Evolutionary conservation across 305 asterid genomes (phyloP), one percentile per base, ranked within the genome.

Genomic region (Fraxinus paxiana): DNA sequence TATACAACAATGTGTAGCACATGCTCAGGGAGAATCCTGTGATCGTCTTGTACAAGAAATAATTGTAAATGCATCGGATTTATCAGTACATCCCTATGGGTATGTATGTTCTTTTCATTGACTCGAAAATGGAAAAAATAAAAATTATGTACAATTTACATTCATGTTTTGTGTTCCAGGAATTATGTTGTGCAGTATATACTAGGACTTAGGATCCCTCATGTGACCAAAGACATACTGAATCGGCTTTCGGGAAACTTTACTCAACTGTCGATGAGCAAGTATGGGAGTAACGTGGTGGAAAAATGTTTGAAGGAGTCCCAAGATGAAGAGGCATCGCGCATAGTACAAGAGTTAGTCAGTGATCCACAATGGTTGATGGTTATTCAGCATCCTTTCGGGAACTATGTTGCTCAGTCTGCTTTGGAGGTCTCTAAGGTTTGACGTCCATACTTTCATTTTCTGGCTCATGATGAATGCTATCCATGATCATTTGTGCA

Each of bases 341-440:
- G 34, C 35, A 84, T 87, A 82, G 76, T 86, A 31, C 59, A 73
- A n/a, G 90, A 89, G 74, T 31, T 89, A 35, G 46, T 84, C 24
- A 77, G 82, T 2, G 82, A 80, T 30, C 88, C 85, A 35, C 85
- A 80, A n/a, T 89, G 88, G 10, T 88, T 86, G 13, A 87, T 38
- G 71, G 38, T 89, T 83, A 80, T 89, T 71, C 92, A 87, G 65
- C 83, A 89, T 77, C 89, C 89, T 13, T 89, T 61, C 20, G 92
- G 89, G n/a, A 89, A 87, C 81, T 89, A 87, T 76, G 90, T 87
- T 31, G 81, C 85, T 74, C 90, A 87, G 63, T 77, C 89, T 17
- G 92, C 92, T 61, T 88, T 89, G 22, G 78, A 84, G n/a, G 81
- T 83, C 56, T 73, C 88, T 33, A 84, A 89, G 92, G 92, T 86